Conservation (phyloP, 208 protist species). For the Leishmania turanica region DNA sequence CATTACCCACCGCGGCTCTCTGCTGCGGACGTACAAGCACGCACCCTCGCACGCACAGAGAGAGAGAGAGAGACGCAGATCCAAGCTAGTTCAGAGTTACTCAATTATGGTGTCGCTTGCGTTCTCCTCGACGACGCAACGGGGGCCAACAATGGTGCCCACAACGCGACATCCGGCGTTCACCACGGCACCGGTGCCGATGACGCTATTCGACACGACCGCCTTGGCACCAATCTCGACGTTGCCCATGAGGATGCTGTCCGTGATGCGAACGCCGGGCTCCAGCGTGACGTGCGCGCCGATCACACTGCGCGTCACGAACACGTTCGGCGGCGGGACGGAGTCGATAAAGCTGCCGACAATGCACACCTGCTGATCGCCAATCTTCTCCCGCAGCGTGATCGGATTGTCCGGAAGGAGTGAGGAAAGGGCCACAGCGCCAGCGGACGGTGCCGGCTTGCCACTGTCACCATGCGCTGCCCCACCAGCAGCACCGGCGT, state of each 20-base stretch:
- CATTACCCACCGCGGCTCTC: background rate
- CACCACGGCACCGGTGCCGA: constrained; percentile 67
- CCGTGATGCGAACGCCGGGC: constrained; percentile 54
- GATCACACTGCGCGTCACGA: constrained; percentile 78
- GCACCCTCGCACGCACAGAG: background rate
- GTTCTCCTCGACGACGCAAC: constrained; percentile 61
- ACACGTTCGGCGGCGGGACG: constrained; percentile 50
- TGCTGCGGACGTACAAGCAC: background rate
- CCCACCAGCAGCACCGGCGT: background rate
- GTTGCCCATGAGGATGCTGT: constrained; percentile 76
- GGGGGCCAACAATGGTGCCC: constrained; percentile 59
- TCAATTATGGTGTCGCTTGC: constrained; percentile 47
- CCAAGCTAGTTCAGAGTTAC: background rate
- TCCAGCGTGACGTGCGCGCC: constrained; percentile 72
- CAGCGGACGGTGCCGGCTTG: constrained; percentile 12
- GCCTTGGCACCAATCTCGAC: constrained; percentile 68
- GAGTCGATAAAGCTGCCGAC: constrained; percentile 66
- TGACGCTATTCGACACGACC: constrained; percentile 50
- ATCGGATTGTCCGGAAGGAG: constrained; percentile 61
- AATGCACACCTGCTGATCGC: constrained; percentile 52
- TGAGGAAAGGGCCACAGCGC: constrained; percentile 42
- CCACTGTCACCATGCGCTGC: constrained; percentile 7
- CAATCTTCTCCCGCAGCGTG: constrained; percentile 46
- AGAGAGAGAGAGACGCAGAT: no score
- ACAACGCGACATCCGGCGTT: constrained; percentile 37